Base-by-base conservation (phyloP, 768 basidiomycete species). In the Royoungia palumana region DNA sequence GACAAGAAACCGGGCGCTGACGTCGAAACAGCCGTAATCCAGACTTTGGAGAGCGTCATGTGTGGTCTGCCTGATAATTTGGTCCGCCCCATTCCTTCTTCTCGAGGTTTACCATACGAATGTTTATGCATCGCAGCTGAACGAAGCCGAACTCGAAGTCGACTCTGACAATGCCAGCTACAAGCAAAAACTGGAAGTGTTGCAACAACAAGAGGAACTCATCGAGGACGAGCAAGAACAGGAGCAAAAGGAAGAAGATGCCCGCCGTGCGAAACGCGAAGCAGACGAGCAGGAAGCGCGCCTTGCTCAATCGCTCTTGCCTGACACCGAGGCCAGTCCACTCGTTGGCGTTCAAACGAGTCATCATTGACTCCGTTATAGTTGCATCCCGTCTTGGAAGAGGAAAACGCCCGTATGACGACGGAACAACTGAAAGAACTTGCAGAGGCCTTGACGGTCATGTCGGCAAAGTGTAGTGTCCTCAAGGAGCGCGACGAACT, bases 221-320 rank as follows among this genome's bases (percentile, higher is more conserved):
- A 99, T 99, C 64, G 94, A 99, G 64, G 96, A 99, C 67, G 96
- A 99, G 70, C 83, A 94, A 55, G 96, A 97, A 66, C 96, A 99
- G 69, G 96, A 99, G 54, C 86, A 94, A 69, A 88, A 94, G 71
- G 91, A 92, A 66, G 89, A 93, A 66, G 83, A 89, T 64, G 88
- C 91, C n/a, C 85, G 92, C 35, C 86, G 89, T 48, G 87, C 85
- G 38, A 84, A 83, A 65, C 83, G 84, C 59, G 91, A 89, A 68
- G 81, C 83, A 20, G 86, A 83, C 54, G 89, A 93, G 59, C 68
- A 78, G 60, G 92, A 93, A 68, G 79, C 87, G 35, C 82, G 78
- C 36, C 77, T 86, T 53, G 94, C 89, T 32, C 80, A 89, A 58
- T 84, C 84, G 19, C 79, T 95, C 45, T 68, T 95, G 51, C 94